Conservation (phyloP, 106 monocot genomes). For the Narthecium ossifragum region DNA sequence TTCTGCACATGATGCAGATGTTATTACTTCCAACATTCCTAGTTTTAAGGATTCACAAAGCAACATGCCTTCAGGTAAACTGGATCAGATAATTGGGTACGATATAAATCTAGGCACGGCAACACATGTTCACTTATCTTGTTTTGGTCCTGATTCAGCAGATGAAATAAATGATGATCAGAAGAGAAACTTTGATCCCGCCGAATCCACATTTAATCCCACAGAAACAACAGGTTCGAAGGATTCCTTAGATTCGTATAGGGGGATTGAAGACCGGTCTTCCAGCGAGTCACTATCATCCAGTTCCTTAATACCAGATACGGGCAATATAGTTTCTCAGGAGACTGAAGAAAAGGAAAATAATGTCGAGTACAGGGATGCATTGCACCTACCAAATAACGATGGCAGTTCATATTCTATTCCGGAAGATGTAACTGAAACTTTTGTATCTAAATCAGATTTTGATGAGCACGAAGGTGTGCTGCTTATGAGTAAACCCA, state of each 20-base stretch:
- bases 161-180: slow-evolving; percentile 5
- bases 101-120: neutral
- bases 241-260: slow-evolving; percentile 6
- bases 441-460: slow-evolving; percentile 15
- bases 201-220: too few species aligned
- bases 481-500: slow-evolving; percentile 3
- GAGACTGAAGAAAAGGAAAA: slow-evolving; percentile 6
- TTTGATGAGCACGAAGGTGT: slow-evolving; percentile 18
- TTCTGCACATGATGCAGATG: slow-evolving; percentile 7
- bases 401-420: slow-evolving; percentile 1
- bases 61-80: slow-evolving; percentile 5
- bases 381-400: slow-evolving; percentile 13
- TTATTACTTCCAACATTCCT: slow-evolving; percentile 7
- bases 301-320: slow-evolving; percentile 14
- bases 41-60: slow-evolving; percentile 15
- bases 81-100: slow-evolving; percentile 3
- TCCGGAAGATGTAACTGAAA: slow-evolving; percentile 11
- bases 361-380: slow-evolving; percentile 15
- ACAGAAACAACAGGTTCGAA: slow-evolving; percentile 16
- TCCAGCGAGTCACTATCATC: slow-evolving; percentile 20
- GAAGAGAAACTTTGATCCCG: slow-evolving; percentile 9
- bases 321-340: slow-evolving; percentile 5
- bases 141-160: slow-evolving; percentile 14
- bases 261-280: slow-evolving; percentile 17
- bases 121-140: slow-evolving; percentile 8